Percentiles rank a stretch among this genome's conserved stretches.
These are phyloP conservation scores for Tricholoma furcatifolium DNA, from an alignment of 768 basidiomycete genomes.

Conservation along the genomic window DNA sequence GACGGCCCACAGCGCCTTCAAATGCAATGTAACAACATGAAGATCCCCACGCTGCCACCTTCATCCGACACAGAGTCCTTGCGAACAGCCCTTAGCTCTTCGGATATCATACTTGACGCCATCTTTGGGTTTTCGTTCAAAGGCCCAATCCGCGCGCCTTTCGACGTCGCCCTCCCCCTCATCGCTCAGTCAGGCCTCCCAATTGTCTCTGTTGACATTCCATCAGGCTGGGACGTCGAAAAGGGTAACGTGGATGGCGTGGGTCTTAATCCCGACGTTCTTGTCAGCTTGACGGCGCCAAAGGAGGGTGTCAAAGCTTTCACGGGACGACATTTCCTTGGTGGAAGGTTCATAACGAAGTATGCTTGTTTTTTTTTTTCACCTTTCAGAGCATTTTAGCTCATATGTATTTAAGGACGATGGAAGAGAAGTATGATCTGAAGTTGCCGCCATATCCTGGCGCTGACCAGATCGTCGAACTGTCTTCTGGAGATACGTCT, in stretches of 20 bases:
- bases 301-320: slow-evolving; percentile 83
- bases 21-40: slow-evolving; percentile 86
- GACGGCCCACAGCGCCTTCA: slow-evolving; percentile 59
- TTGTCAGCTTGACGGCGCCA: slow-evolving; percentile 92
- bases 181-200: slow-evolving; percentile 67
- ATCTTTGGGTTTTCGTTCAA: slow-evolving; percentile 99
- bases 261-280: slow-evolving; percentile 71
- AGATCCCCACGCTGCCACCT: slow-evolving; percentile 67
- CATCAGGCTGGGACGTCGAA: slow-evolving; percentile 96
- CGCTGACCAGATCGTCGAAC: slow-evolving; percentile 80
- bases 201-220: slow-evolving; percentile 94
- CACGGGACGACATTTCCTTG: slow-evolving; percentile 85
- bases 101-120: slow-evolving; percentile 89
- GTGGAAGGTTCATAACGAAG: slow-evolving; percentile 92
- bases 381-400: too few relatives aligned
- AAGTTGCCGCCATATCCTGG: slow-evolving; percentile 84
- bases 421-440: slow-evolving; percentile 74
- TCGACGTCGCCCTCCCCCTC: slow-evolving; percentile 71
- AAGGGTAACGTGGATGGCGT: slow-evolving; percentile 56
- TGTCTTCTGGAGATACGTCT: slow-evolving; percentile 7
- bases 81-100: slow-evolving; percentile 46
- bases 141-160: slow-evolving; percentile 86
- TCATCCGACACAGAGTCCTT: slow-evolving; percentile 47
- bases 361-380: slow-evolving; percentile 34
- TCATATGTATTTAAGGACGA: slow-evolving; percentile 37